Percentiles rank a stretch among this genome's conserved stretches.
These are phyloP conservation scores for Leishmania tropica DNA, from an alignment of 208 protist genomes.

Conservation along the genomic window DNA sequence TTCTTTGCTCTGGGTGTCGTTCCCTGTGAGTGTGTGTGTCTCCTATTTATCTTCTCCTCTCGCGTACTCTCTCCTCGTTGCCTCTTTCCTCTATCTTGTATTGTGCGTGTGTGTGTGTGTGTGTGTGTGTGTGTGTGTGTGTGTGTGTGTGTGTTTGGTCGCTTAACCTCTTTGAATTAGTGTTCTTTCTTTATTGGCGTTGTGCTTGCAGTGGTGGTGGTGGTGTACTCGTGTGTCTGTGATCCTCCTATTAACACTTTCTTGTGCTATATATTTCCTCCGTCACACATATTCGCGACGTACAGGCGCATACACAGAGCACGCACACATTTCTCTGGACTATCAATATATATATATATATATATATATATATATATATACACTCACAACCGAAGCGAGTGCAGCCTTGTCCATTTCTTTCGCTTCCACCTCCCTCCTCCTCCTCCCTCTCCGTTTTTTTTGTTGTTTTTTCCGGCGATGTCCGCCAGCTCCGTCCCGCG, in stretches of 20 bases:
- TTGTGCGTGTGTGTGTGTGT: neutral
- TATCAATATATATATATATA: neutral
- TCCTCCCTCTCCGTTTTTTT: neutral
- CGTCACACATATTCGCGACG: neutral
- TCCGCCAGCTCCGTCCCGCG: slow-evolving; percentile 11
- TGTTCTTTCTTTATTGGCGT: neutral
- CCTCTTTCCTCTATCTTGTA: neutral
- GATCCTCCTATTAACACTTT: neutral
- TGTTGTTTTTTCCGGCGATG: slow-evolving; percentile 3
- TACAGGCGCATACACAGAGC: neutral
- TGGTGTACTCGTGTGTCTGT: neutral
- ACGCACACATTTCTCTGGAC: neutral
- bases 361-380: neutral
- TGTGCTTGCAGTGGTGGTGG: neutral
- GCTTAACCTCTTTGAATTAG: neutral
- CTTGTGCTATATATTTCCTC: neutral
- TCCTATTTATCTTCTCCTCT: neutral
- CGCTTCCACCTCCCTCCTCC: neutral
- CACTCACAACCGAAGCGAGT: neutral
- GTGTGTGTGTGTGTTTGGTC: neutral
- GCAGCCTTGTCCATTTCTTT: neutral
- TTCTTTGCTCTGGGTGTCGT: neutral
- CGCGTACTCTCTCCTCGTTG: neutral
- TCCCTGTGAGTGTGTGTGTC: neutral
- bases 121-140: neutral